Evolutionary conservation across 2,329 filamentous ascomycete species (phyloP).

Genomic region (Iodosphaeria phyllophila): DNA sequence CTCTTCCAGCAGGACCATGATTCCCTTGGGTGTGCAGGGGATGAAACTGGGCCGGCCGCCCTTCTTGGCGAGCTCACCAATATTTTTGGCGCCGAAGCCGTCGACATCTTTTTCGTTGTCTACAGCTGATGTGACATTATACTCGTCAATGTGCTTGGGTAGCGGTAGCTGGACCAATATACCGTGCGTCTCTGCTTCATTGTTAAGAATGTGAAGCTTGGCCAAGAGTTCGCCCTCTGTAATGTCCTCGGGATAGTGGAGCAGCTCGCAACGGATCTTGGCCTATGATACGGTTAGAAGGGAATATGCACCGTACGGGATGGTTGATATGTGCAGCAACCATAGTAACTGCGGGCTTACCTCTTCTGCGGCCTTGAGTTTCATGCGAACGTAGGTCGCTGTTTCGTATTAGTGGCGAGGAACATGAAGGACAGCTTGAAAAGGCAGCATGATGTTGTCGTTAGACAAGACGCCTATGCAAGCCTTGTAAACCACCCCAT

Average conservation of each 20-base stretch:
- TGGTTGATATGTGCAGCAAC: neutral
- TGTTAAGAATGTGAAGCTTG: constrained; percentile 65
- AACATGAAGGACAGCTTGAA: too few species aligned
- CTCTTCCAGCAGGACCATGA: constrained; percentile 81
- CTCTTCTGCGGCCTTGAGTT: constrained; percentile 90
- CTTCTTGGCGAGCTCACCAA: constrained; percentile 91
- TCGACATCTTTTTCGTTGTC: constrained; percentile 94
- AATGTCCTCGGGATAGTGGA: constrained; percentile 67
- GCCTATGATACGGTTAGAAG: constrained; percentile 33
- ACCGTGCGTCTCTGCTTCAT: constrained; percentile 71
- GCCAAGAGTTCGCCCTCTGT: constrained; percentile 75
- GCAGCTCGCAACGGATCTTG: constrained; percentile 71
- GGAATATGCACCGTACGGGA: constrained; percentile 3
- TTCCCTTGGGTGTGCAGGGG: constrained; percentile 91
- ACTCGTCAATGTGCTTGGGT: constrained; percentile 78
- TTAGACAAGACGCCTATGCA: too few species aligned
- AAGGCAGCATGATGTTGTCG: too few species aligned
- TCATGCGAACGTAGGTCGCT: constrained; percentile 99
- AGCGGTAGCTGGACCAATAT: constrained; percentile 88
- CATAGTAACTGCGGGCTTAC: constrained; percentile 23
- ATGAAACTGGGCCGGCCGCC: constrained; percentile 78
- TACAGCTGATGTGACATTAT: constrained; percentile 76
- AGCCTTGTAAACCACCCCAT: too few species aligned
- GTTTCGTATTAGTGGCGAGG: too few species aligned
- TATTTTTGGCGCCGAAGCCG: constrained; percentile 85